Conservation (phyloP, 169 alveolate species). For the Eimeria necatrix region DNA sequence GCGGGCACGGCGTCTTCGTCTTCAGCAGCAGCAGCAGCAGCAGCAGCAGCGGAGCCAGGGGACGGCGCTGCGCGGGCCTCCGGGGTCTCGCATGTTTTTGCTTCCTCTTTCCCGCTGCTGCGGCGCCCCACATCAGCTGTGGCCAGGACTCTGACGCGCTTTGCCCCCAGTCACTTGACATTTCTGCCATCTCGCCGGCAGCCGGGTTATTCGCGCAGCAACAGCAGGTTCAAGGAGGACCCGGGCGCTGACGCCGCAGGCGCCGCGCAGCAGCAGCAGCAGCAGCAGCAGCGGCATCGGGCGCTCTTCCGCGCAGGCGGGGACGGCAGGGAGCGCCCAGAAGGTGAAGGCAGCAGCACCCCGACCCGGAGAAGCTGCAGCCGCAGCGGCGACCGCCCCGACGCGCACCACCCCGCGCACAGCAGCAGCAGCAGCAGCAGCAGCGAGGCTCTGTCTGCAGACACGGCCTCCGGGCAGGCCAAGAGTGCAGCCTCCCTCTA, state of each 20-base stretch:
- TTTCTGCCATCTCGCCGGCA: not conserved
- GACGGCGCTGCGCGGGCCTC: not conserved
- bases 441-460: not conserved
- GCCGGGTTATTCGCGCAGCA: not conserved
- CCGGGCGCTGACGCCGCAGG: not conserved
- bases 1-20: not conserved
- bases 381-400: not conserved
- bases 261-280: conserved; percentile 28
- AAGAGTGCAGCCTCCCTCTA: conserved; percentile 66
- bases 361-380: not conserved
- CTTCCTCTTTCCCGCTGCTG: conserved; percentile 8
- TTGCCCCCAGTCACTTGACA: conserved; percentile 20
- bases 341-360: not conserved
- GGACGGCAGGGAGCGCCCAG: not conserved
- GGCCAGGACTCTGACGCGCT: not conserved
- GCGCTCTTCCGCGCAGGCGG: not conserved
- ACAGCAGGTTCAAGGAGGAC: not conserved
- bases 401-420: not conserved
- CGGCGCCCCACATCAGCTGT: conserved; percentile 5
- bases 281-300: conserved; percentile 58
- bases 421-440: conserved; percentile 54
- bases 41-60: conserved; percentile 7
- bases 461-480: conserved; percentile 43
- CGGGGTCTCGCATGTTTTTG: not conserved
- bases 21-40: conserved; percentile 27